Evolutionary conservation across 176 grass and related monocot species (phyloP), one percentile per base, ranked within the genome.

Genomic region (Cocos nucifera): DNA sequence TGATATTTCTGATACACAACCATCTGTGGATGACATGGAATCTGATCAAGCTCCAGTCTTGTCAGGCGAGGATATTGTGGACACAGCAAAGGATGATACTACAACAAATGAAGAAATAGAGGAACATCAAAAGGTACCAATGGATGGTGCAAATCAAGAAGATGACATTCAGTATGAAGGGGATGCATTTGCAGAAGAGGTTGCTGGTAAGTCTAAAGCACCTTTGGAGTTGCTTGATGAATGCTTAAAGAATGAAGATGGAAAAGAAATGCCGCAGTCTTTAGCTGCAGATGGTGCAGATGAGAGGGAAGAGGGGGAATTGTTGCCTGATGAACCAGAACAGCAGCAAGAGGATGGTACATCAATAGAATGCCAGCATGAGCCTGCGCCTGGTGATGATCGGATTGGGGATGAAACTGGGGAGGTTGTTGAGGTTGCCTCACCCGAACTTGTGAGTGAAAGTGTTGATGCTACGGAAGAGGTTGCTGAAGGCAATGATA

Each of bases 221-320:
- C 16, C 17, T n/a, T 52, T 53, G 60, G 80, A 84, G 55, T 35
- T 54, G 26, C 1, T 63, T 39, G 70, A 73, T 54, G 70, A 73
- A 53, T 19, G 70, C 18, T 15, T 51, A 23, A 73, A 54, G 49
- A 62, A 27, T 16, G 70, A 73, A 16, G 70, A 61, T 63, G 64
- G 9, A 24, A 87, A 83, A 64, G 93, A 82, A 61, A 86, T 85
- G 44, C 22, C 56, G 24, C 78, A 82, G 51, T 60, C 67, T 71
- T 19, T 73, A 59, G 59, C 60, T 57, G 59, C 76, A 0, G 87
- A 86, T 62, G 75, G 24, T 53, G 92, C 91, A 4, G 93, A 98
- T 27, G 87, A 98, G 10, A 85, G 73, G 70, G 93, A 97, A 57
- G 93, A 97, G 59, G 93, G 92, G 4, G 93, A 97, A 64, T 67